Evolutionary conservation across 2,329 filamentous ascomycete species (phyloP).

Genomic region (Pestalotiopsis sp.): DNA sequence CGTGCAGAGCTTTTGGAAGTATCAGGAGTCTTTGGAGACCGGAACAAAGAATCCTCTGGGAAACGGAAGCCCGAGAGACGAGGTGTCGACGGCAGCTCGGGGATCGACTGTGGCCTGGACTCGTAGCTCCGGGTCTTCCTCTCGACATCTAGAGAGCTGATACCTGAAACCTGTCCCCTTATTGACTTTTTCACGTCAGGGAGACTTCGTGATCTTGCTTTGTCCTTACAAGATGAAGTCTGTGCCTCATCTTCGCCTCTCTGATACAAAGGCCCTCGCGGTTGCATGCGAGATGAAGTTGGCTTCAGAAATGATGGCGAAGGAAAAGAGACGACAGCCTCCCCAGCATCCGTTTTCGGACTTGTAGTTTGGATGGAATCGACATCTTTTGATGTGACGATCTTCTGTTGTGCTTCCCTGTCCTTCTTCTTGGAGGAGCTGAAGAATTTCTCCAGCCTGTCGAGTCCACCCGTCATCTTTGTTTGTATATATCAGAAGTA

Average conservation of each 20-base stretch:
- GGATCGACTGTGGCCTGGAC: background rate
- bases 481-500: background rate
- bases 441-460: slow-evolving; percentile 55
- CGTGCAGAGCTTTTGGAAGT: background rate
- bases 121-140: slow-evolving; percentile 12
- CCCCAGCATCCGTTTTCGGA: slow-evolving; percentile 10
- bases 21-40: slow-evolving; percentile 11
- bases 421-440: slow-evolving; percentile 41
- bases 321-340: slow-evolving; percentile 24
- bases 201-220: slow-evolving; percentile 28
- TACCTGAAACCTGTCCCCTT: slow-evolving; percentile 25
- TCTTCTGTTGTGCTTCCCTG: slow-evolving; percentile 17
- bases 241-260: background rate
- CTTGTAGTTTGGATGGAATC: slow-evolving; percentile 16
- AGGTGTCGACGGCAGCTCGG: slow-evolving; percentile 8
- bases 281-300: slow-evolving; percentile 56
- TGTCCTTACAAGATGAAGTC: slow-evolving; percentile 16
- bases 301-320: slow-evolving; percentile 54
- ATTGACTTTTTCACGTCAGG: slow-evolving; percentile 24
- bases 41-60: slow-evolving; percentile 28
- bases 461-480: slow-evolving; percentile 52
- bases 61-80: slow-evolving; percentile 28
- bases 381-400: slow-evolving; percentile 15
- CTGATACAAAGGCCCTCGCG: slow-evolving; percentile 49
- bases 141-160: background rate